Evolutionary conservation across 805 yeast species (phyloP), one percentile per base, ranked within the genome.

Genomic region (Teunomyces pallodes): DNA sequence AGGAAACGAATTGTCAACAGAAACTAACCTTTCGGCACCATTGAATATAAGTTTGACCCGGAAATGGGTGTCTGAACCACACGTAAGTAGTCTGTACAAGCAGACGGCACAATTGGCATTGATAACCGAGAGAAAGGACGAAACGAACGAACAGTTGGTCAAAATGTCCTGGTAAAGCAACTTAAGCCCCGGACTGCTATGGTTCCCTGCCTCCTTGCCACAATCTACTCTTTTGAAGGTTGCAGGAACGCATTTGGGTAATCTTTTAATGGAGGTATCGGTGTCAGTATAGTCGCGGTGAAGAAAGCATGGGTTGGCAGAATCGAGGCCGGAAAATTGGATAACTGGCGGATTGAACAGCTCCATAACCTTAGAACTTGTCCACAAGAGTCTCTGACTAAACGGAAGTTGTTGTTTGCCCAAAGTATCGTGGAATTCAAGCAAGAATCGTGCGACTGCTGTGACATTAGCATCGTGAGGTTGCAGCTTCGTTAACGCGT

Each of bases 101-200:
- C 45, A 47, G 51, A 53, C 6, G 58, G 71, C 48, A 32, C 56
- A 59, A 65, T 64, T 52, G 46, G 57, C 40, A 14, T 64, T 62
- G 0, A 70, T 59, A 0, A 83, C 64, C 1, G 88, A 79, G 12
- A 86, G 66, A 12, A 87, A 57, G 0, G 91, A 73, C 2, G 90
- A 82, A 3, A 88, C 87, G 59, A 88, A 81, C 0, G 96, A 87
- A 64, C 96, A 89, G 62, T 88, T 84, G 7, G 81, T 70, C n/a
- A 80, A 57, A 1, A 67, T 52, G 48, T 79, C 83, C 55, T 82
- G 86, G 56, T 69, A 74, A 9, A 81, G 16, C 8, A 12, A 8
- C 24, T 9, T 14, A 14, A 30, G 35, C 4, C 24, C 43, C 5
- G 17, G 12, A 9, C 27, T 28, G 26, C 9, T 17, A 33, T 27